Conservation (phyloP, 73 alveolate species). For the Paramecium sonneborni region DNA sequence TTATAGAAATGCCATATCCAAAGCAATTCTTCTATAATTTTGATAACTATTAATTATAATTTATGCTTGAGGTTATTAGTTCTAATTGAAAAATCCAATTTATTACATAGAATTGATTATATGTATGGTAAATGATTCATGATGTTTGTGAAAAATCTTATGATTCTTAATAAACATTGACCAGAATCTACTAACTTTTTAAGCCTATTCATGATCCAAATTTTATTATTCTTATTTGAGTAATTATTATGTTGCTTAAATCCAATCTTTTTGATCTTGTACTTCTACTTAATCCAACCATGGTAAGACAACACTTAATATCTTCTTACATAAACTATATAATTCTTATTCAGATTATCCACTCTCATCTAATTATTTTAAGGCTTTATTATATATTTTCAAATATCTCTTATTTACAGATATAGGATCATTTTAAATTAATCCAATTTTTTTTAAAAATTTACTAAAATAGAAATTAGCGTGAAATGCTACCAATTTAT, state of each 20-base stretch:
- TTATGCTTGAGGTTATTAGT: background rate
- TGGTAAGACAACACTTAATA: background rate
- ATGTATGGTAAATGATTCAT: constrained; percentile 20
- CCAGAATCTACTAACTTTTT: constrained; percentile 45
- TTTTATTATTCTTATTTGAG: background rate
- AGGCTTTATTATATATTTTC: background rate
- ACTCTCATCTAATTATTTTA: constrained; percentile 45
- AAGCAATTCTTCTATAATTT: constrained; percentile 41
- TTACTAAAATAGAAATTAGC: constrained; percentile 31
- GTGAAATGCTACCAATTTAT: constrained; percentile 10
- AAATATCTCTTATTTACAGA: constrained; percentile 27
- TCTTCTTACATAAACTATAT: constrained; percentile 21
- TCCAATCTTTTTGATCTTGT: constrained; percentile 23
- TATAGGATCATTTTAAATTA: constrained; percentile 9
- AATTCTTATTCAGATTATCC: constrained; percentile 17
- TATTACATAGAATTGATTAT: constrained; percentile 41
- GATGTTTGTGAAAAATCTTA: constrained; percentile 32
- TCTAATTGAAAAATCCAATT: background rate
- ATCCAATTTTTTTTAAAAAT: background rate
- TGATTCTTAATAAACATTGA: constrained; percentile 25
- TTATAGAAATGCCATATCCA: constrained; percentile 48
- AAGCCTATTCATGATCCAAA: background rate
- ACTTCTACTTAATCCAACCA: constrained; percentile 9
- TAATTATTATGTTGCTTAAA: background rate
- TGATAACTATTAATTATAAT: background rate